Evolutionary conservation across 306 rosid species (phyloP), one percentile per base, ranked within the genome.

Genomic region (Comarum palustre): DNA sequence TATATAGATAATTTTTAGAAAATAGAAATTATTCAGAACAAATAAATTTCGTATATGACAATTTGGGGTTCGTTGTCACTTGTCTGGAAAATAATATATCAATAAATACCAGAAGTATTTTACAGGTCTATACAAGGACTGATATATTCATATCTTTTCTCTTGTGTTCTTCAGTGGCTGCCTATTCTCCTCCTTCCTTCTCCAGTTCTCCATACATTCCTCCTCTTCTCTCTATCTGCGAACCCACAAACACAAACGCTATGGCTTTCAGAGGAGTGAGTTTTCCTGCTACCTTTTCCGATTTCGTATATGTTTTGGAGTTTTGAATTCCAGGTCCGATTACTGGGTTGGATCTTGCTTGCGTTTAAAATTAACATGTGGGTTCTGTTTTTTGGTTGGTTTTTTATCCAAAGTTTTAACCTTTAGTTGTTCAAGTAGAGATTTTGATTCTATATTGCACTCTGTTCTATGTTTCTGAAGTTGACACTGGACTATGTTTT

Each of bases 191-290:
- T 51, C 45, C 29, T 70, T n/a, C 65, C 22, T 52, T 62, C 76
- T 73, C 72, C 31, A 2, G 31, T 29, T n/a, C n/a, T n/a, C 31
- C 82, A 14, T 80, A 59, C 54, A 51, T 19, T 60, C 34, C 25
- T 60, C 36, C 54, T 43, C 36, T 55, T 12, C 64, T 61, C 63
- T 47, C 69, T 41, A 15, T 52, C 11, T 63, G 66, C n/a, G 14
- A 52, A 52, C 34, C 34, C 34, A 54, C 27, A 24, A 14, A 14
- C 4, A 54, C 27, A 24, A 3, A 14, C 4, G 58, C 80, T 39
- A 87, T 87, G 97, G 84, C 88, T 80, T 88, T 87, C 88, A 81
- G 88, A 77, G 79, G 77, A 22, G 87, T 87, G 79, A 76, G 88
- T 71, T 73, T 22, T 25, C 19, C 47, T 7, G 3, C 38, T 29